These are phyloP conservation scores for Plantago elongata DNA, from an alignment of 257 asterid genomes.

Conservation along the genomic window DNA sequence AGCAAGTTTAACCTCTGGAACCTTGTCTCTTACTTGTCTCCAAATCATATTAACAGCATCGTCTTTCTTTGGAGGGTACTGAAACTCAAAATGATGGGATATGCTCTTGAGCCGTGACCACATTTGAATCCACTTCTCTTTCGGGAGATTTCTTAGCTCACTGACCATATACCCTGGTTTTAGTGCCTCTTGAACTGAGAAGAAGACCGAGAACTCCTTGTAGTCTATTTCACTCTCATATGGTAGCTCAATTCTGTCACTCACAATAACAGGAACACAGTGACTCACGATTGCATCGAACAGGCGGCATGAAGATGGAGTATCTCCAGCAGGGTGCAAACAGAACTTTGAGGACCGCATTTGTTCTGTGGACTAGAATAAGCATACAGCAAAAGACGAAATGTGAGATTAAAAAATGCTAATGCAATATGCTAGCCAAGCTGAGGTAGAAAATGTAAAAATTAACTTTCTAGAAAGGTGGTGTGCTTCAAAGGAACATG, in stretches of 20 bases:
- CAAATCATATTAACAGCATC: constrained; percentile 89
- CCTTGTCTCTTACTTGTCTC: constrained; percentile 79
- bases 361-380: constrained; percentile 61
- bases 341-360: constrained; percentile 92
- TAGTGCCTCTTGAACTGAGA: constrained; percentile 62
- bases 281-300: constrained; percentile 94
- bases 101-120: constrained; percentile 61
- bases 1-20: constrained; percentile 61
- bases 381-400: constrained; percentile 15
- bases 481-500: constrained; percentile 4
- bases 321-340: constrained; percentile 91
- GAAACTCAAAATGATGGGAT: constrained; percentile 75
- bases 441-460: background rate
- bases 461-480: background rate
- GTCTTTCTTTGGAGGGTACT: constrained; percentile 69
- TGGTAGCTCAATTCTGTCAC: constrained; percentile 88
- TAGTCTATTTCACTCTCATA: constrained; percentile 84
- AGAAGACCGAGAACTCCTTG: constrained; percentile 76
- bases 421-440: constrained; percentile 6
- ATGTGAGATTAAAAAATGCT: constrained; percentile 15
- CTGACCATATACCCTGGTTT: constrained; percentile 54
- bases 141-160: constrained; percentile 50
- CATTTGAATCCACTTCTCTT: constrained; percentile 65
- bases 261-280: constrained; percentile 87
- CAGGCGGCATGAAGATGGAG: constrained; percentile 96